These are phyloP conservation scores for Xylariaceae sp. DNA, from an alignment of 2,329 filamentous ascomycete genomes.

Conservation along the genomic window DNA sequence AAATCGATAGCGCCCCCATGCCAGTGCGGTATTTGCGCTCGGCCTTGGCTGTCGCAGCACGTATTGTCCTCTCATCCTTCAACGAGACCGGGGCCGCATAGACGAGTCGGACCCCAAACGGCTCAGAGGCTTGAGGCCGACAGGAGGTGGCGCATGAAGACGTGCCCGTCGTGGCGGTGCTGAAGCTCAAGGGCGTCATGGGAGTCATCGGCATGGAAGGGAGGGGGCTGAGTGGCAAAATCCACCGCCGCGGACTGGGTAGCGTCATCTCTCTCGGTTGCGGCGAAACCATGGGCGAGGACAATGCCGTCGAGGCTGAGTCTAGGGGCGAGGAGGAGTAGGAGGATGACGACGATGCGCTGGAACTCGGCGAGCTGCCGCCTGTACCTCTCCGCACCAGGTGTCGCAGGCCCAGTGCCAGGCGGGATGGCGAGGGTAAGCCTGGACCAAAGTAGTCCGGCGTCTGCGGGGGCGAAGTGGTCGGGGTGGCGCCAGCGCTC, in stretches of 20 bases:
- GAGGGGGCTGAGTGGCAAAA: conserved; percentile 32
- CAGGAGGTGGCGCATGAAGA: conserved; percentile 12
- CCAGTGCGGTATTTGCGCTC: conserved; percentile 41
- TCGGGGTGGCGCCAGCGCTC: conserved; percentile 31
- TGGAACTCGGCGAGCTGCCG: conserved; percentile 29
- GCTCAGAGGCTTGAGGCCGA: conserved; percentile 15
- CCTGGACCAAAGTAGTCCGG: conserved; percentile 30
- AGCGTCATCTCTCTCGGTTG: conserved; percentile 16
- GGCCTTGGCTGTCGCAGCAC: conserved; percentile 46
- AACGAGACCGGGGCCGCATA: conserved; percentile 41
- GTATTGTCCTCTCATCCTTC: conserved; percentile 44
- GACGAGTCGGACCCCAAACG: conserved; percentile 47
- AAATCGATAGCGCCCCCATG: conserved; percentile 34
- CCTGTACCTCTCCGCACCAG: conserved; percentile 37
- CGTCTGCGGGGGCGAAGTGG: conserved; percentile 25
- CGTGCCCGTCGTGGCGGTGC: conserved; percentile 30
- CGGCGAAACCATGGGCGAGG: conserved; percentile 22
- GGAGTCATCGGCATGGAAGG: conserved; percentile 45
- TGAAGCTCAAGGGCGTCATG: conserved; percentile 45
- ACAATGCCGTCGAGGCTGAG: conserved; percentile 10
- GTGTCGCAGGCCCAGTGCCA: conserved; percentile 34
- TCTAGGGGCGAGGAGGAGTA: conserved; percentile 15
- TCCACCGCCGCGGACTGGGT: conserved; percentile 25
- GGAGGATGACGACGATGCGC: conserved; percentile 20
- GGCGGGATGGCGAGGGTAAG: conserved; percentile 27